Evolutionary conservation across 768 basidiomycete species (phyloP), one percentile per base, ranked within the genome.

Genomic region (Suillus tomentosus): DNA sequence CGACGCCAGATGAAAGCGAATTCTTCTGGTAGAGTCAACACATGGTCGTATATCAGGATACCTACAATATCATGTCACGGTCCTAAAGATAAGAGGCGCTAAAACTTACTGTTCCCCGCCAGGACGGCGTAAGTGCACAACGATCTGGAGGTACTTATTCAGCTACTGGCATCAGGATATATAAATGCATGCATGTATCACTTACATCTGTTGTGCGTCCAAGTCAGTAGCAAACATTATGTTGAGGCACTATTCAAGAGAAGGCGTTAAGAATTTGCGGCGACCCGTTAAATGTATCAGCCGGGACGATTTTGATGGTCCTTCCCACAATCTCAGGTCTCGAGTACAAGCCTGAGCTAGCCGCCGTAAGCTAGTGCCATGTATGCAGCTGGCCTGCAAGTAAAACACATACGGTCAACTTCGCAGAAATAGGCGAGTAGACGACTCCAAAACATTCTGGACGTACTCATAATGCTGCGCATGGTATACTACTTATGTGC

Each of bases 41-140:
- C 3, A 53, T 53, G 51, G 27, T 53, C 51, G 27, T 53, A 53
- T 31, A 53, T 53, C 27, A 53, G 27, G 27, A 53, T 53, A 53
- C 51, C 51, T 53, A 53, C 4, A 17, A 53, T 51, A 27, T 17
- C 27, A 14, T 10, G 27, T 53, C 10, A 53, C 17, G 4, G 14
- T 50, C 8, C 6, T 15, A 22, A 50, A 15, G 50, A 15, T 50
- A 27, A 24, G 24, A 50, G 8, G 50, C 15, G 8, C 47, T 9
- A 8, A 15, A 50, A 15, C 24, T 50, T 50, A 50, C 50, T 50
- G 24, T 50, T 50, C 14, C 50, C 50, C 3, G 50, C 50, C 3
- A 50, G 24, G 24, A 50, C 50, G 24, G 14, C 14, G 3, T 50
- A 50, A 27, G 24, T 17, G 24, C 50, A 50, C 14, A 24, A 27